phyloP scores from a whole-genome alignment of 768 basidiomycete genomes.

The Mycena kentingensis region DNA sequence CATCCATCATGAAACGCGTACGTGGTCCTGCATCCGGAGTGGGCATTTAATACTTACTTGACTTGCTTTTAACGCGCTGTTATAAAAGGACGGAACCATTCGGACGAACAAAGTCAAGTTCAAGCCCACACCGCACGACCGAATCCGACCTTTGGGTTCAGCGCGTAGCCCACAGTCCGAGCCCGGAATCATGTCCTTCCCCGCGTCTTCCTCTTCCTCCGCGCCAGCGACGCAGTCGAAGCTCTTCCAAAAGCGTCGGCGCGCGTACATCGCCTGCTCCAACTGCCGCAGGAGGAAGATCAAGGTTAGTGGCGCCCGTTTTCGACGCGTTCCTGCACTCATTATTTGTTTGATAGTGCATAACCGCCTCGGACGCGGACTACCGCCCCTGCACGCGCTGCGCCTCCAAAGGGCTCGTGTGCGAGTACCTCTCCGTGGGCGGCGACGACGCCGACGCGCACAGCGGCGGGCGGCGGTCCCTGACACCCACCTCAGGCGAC shows the following conservation, averaged over 20 bases:
- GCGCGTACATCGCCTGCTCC: slow-evolving; percentile 9
- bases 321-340: background rate
- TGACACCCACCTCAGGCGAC: no score
- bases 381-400: slow-evolving; percentile 11
- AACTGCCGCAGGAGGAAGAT: slow-evolving; percentile 14
- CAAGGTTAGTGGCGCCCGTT: slow-evolving; percentile 1
- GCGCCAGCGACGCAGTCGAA: background rate
- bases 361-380: slow-evolving; percentile 6
- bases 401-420: slow-evolving; percentile 3
- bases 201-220: background rate
- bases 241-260: slow-evolving; percentile 4
- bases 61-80: no score
- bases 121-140: no score
- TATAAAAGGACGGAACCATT: background rate
- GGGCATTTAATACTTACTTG: background rate
- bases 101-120: background rate
- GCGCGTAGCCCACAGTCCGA: no score
- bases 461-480: background rate
- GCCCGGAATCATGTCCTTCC: no score
- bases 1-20: background rate
- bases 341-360: background rate
- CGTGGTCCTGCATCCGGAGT: background rate
- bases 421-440: slow-evolving; percentile 3
- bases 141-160: no score
- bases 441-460: background rate